These are phyloP conservation scores for Cyberlindnera amylophila DNA, from an alignment of 805 yeast species.

Conservation along the genomic window DNA sequence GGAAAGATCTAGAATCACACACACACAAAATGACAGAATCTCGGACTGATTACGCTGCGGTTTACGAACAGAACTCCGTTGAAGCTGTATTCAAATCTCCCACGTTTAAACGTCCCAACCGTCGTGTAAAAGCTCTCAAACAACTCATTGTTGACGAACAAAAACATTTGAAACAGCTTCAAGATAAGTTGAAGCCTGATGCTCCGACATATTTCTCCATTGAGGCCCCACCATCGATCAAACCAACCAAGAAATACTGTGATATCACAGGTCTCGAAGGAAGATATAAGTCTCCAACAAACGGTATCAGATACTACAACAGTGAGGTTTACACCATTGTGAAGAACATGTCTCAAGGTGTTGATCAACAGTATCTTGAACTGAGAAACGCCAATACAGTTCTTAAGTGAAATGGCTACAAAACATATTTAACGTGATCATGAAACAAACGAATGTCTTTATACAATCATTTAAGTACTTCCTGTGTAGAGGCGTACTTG, in stretches of 20 bases:
- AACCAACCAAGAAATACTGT: conserved; percentile 80
- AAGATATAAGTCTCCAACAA: conserved; percentile 68
- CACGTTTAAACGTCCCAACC: conserved; percentile 44
- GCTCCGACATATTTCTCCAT: conserved; percentile 67
- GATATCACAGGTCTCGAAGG: conserved; percentile 90
- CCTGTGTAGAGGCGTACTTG: not conserved
- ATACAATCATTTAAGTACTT: not conserved
- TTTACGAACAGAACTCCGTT: conserved; percentile 12
- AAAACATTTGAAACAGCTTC: conserved; percentile 47
- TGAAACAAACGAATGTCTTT: too few relatives aligned
- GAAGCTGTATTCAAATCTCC: conserved; percentile 56
- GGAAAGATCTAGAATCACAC: not conserved
- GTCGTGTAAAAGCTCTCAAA: conserved; percentile 69
- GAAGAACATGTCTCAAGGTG: conserved; percentile 79
- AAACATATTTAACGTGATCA: conserved; percentile 3
- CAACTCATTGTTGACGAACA: conserved; percentile 77
- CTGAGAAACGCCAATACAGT: conserved; percentile 86
- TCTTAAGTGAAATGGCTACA: not conserved
- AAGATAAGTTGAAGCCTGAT: conserved; percentile 34
- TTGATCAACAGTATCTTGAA: conserved; percentile 88
- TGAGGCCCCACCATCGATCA: conserved; percentile 82
- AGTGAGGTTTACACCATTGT: conserved; percentile 78
- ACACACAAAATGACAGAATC: not conserved
- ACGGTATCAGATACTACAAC: conserved; percentile 74
- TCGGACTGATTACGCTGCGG: conserved; percentile 5